Conservation (phyloP, 495 filamentous ascomycete genomes). For the Mycothermus thermophilus region DNA sequence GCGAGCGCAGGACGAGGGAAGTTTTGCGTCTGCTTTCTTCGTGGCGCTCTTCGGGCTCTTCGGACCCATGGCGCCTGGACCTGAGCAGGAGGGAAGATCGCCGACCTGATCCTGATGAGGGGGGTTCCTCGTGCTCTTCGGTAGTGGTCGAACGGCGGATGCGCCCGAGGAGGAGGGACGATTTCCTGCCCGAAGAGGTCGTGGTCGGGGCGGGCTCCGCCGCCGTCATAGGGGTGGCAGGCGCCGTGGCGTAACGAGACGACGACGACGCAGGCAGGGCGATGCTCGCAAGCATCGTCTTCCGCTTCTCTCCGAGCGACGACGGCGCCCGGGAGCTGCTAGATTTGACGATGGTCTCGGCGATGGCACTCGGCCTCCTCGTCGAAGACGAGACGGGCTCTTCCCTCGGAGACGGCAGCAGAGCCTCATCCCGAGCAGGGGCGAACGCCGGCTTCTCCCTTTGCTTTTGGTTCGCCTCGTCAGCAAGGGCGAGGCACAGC, state of each 20-base stretch:
- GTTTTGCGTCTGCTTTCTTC: constrained; percentile 29
- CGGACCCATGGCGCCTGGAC: constrained; percentile 31
- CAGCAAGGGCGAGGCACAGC: constrained; percentile 72
- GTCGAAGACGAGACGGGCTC: not conserved
- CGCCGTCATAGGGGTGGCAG: constrained; percentile 16
- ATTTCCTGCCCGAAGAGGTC: constrained; percentile 22
- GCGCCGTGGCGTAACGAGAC: constrained; percentile 23
- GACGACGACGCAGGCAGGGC: constrained; percentile 26
- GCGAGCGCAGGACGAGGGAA: constrained; percentile 25
- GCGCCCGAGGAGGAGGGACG: constrained; percentile 31
- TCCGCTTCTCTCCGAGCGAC: constrained; percentile 60
- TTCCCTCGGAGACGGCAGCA: too few species aligned
- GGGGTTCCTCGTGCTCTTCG: constrained; percentile 31
- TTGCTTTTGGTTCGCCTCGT: constrained; percentile 30
- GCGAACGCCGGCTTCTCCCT: constrained; percentile 6
- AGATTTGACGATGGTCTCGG: constrained; percentile 20
- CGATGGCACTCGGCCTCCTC: constrained; percentile 22
- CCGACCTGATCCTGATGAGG: constrained; percentile 25
- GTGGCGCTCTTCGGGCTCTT: constrained; percentile 32
- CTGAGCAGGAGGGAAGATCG: constrained; percentile 31
- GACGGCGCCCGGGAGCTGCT: constrained; percentile 53
- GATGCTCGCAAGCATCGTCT: constrained; percentile 41
- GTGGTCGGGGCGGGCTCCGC: constrained; percentile 4
- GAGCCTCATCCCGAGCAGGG: constrained; percentile 16
- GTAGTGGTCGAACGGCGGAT: constrained; percentile 27